These are phyloP conservation scores for Trichosporon sp. DNA, from an alignment of 1,284 basidiomycete species.

Conservation along the genomic window DNA sequence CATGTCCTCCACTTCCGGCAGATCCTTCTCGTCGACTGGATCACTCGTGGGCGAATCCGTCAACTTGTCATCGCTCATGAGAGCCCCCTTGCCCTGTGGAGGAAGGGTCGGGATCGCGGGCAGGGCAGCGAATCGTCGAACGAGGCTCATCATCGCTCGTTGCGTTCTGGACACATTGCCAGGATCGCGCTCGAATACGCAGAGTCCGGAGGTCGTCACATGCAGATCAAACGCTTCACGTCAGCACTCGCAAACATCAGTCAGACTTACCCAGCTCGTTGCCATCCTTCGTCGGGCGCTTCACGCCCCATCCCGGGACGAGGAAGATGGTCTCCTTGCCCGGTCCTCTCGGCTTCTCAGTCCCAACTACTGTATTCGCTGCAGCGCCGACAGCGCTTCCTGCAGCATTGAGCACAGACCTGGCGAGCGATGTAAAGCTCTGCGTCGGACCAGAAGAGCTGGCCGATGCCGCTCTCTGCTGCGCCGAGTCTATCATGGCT, in stretches of 20 bases:
- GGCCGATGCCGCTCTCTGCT: not conserved
- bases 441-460: not conserved
- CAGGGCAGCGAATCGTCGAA: slow-evolving; percentile 54
- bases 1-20: not conserved
- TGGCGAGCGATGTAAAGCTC: not conserved
- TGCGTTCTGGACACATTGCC: slow-evolving; percentile 66
- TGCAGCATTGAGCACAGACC: not conserved
- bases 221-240: slow-evolving; percentile 15
- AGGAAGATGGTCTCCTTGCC: slow-evolving; percentile 28
- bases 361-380: not conserved
- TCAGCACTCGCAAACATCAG: not conserved
- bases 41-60: slow-evolving; percentile 4
- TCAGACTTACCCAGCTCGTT: slow-evolving; percentile 15
- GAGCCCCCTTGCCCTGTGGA: not conserved
- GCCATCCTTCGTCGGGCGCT: slow-evolving; percentile 17
- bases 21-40: not conserved
- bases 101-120: slow-evolving; percentile 8
- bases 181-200: slow-evolving; percentile 58
- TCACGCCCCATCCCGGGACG: slow-evolving; percentile 41
- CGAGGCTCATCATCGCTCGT: slow-evolving; percentile 65
- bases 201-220: slow-evolving; percentile 32
- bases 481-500: not conserved
- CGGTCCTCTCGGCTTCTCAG: not conserved
- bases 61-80: slow-evolving; percentile 7
- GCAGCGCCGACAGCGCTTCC: not conserved